Evolutionary conservation across 148 eudicot species (phyloP), one percentile per base, ranked within the genome.

Genomic region (Rhododendron simsii): DNA sequence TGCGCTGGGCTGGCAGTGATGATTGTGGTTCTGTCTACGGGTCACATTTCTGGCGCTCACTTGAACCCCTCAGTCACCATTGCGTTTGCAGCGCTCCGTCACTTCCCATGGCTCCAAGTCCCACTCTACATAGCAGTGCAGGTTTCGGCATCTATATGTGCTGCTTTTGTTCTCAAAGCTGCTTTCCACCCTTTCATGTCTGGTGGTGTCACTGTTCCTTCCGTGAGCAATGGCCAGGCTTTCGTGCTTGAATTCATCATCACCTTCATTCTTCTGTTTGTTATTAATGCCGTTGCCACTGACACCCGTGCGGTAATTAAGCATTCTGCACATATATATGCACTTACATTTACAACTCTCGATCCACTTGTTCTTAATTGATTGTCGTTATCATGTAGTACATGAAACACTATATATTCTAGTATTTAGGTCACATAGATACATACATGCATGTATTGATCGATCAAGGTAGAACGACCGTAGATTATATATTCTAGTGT

Each of bases 11-110:
- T 96, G 30, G 99, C 99, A 0, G 99, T 96, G 59, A 95, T 95
- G 97, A 91, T 96, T 13, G 95, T 95, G 44, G 95, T 96, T 82
- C 92, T 96, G 20, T 95, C 99, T 0, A 96, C 99, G 0, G 99
- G 99, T 21, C 99, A 96, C 91, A 96, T 96, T 73, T 96, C 99
- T 9, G 99, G 99, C 4, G 99, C 99, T 2, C 99, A 96, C 89
- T 92, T 96, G 65, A 96, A 96, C 89, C 99, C 99, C 0, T 90
- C 99, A 0, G 91, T 96, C 67, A 96, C 99, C 69, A 94, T 96
- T 14, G 98, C 99, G 14, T 96, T 96, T 53, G 99, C 99, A 14
- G 94, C 93, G 2, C 93, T 96, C 0, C 95, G 99, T 28, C 98
- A 96, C 79, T 96, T 96, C 65, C 99, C 99, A 0, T 96, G 98